These are phyloP conservation scores for Blastocladiella britannica DNA, from an alignment of 192 early-diverging fungal genomes.

Conservation along the genomic window DNA sequence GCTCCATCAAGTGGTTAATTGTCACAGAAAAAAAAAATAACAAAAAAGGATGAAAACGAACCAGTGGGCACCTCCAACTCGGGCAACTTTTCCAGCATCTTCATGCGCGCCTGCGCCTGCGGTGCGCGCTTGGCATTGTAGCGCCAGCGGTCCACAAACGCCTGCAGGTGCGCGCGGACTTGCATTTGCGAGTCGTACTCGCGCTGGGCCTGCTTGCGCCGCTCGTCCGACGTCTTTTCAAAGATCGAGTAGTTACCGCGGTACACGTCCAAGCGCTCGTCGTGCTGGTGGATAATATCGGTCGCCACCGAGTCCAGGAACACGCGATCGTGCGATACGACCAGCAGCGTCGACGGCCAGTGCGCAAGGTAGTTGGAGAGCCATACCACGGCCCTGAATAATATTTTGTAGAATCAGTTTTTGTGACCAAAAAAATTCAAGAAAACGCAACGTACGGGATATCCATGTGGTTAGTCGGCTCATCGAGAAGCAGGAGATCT, in stretches of 20 bases:
- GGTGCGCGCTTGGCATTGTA: slow-evolving; percentile 95
- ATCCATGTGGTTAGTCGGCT: slow-evolving; percentile 80
- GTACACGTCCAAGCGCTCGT: slow-evolving; percentile 82
- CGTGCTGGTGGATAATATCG: slow-evolving; percentile 89
- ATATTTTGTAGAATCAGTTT: too few relatives aligned
- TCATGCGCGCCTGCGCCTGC: slow-evolving; percentile 94
- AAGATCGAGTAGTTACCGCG: slow-evolving; percentile 86
- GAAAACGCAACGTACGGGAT: slow-evolving; percentile 2
- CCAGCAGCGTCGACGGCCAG: slow-evolving; percentile 77
- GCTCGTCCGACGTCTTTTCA: slow-evolving; percentile 70
- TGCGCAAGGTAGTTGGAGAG: slow-evolving; percentile 81
- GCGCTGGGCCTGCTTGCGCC: slow-evolving; percentile 67
- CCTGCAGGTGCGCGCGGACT: slow-evolving; percentile 86
- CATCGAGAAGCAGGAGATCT: slow-evolving; percentile 76
- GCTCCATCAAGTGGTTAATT: too few relatives aligned
- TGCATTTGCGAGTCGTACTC: slow-evolving; percentile 94
- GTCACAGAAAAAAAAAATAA: too few relatives aligned
- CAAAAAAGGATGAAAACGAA: too few relatives aligned
- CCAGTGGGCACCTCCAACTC: slow-evolving; percentile 70
- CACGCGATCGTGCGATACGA: slow-evolving; percentile 95
- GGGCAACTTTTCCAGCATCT: slow-evolving; percentile 92
- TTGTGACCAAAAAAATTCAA: slow-evolving; percentile 7
- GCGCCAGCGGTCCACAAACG: slow-evolving; percentile 95
- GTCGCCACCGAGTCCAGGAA: slow-evolving; percentile 95
- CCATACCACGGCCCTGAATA: slow-evolving; percentile 97